Conservation (phyloP, 352 stramenopile species). For the Hyphochytrium catenoides region DNA sequence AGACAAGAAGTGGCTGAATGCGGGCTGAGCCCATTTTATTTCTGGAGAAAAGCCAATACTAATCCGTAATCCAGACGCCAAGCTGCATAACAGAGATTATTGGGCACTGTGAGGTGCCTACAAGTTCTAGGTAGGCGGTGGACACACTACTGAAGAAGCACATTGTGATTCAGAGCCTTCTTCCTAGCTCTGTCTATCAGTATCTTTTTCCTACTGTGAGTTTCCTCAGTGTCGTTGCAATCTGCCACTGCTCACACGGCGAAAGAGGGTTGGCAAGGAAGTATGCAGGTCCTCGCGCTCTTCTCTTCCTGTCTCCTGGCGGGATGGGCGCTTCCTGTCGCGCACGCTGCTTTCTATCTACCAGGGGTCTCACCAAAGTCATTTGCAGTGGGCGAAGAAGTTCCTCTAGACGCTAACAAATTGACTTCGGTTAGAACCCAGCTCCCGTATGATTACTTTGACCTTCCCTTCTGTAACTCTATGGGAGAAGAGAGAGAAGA, state of each 20-base stretch:
- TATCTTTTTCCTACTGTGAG: conserved; percentile 5
- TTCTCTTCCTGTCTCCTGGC: conserved; percentile 8
- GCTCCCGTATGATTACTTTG: conserved; percentile 97
- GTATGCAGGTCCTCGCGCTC: conserved; percentile 5
- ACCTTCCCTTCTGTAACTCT: conserved; percentile 75
- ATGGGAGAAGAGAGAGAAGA: conserved; percentile 56
- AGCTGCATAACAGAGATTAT: too few species aligned
- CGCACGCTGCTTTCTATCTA: conserved; percentile 45
- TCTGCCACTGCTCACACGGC: conserved; percentile 5
- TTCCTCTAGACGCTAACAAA: conserved; percentile 90
- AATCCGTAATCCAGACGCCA: too few species aligned
- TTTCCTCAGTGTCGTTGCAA: conserved; percentile 5
- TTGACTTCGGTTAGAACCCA: conserved; percentile 94
- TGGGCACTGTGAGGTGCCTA: too few species aligned
- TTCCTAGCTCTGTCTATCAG: conserved; percentile 1
- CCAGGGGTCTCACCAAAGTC: conserved; percentile 53
- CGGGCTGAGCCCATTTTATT: too few species aligned
- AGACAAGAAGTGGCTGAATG: too few species aligned
- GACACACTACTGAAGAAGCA: too few species aligned
- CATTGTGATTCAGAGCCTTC: too few species aligned
- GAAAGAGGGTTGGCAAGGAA: conserved; percentile 3
- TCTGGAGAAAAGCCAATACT: too few species aligned
- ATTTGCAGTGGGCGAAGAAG: conserved; percentile 41
- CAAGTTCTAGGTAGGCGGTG: too few species aligned
- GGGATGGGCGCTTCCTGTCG: conserved; percentile 5